Evolutionary conservation across 257 asterid species (phyloP).

Genomic region (Petunia axillaris): DNA sequence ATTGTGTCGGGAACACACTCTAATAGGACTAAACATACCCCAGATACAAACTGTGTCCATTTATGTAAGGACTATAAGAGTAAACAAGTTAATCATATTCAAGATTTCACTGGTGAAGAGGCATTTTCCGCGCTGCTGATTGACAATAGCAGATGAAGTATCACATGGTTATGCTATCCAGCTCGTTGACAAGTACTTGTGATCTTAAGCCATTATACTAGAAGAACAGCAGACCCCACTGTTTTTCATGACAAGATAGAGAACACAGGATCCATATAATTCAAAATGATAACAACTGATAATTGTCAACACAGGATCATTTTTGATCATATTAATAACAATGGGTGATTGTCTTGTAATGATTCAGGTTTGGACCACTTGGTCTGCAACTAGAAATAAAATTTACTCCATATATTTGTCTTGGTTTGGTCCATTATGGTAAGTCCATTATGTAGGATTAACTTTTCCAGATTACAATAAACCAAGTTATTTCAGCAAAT

Average conservation of each 20-base stretch:
- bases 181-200: neutral
- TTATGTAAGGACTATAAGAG: neutral
- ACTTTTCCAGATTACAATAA: neutral
- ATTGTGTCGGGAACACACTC: neutral
- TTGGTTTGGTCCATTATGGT: no score
- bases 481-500: neutral
- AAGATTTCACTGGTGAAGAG: neutral
- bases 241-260: neutral
- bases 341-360: no score
- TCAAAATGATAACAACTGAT: no score
- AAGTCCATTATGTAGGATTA: neutral
- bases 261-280: neutral
- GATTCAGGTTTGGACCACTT: neutral
- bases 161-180: slow-evolving; percentile 10
- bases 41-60: neutral
- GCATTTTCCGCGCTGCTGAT: neutral
- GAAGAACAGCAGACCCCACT: neutral
- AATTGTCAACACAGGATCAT: neutral
- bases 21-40: neutral
- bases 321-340: neutral
- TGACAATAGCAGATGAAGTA: slow-evolving; percentile 13
- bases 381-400: neutral
- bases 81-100: neutral
- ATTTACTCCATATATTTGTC: neutral
- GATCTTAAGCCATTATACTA: neutral